phyloP scores from a whole-genome alignment of 345 rosid species.

The Eucalyptus polyanthemos region DNA sequence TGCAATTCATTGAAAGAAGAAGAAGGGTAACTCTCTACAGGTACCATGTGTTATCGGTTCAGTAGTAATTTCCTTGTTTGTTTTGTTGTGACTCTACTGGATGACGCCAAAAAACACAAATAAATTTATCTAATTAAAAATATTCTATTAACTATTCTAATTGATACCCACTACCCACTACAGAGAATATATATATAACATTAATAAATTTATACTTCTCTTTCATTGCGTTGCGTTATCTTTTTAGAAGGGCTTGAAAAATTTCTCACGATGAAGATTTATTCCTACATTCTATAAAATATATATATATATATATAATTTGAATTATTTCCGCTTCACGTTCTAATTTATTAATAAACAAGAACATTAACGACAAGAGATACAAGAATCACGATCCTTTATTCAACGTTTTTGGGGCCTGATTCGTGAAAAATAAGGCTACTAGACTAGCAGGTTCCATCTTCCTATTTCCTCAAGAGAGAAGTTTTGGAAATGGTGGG shows the following conservation, averaged over 20 bases:
- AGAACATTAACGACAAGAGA: background rate
- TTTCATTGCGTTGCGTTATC: background rate
- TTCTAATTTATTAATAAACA: background rate
- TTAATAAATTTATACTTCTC: background rate
- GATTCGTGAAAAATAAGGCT: background rate
- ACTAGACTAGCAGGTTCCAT: background rate
- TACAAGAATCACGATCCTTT: background rate
- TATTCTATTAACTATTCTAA: background rate
- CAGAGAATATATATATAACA: too few relatives aligned
- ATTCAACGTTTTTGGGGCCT: background rate
- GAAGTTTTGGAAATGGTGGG: background rate
- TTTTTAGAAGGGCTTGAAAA: background rate
- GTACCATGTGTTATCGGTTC: background rate
- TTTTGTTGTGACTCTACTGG: background rate
- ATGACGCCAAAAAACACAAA: too few relatives aligned
- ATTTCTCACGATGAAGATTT: background rate
- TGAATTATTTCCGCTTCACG: background rate
- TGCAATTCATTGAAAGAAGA: background rate
- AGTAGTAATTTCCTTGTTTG: background rate
- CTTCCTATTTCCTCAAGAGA: background rate
- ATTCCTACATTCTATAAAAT: background rate
- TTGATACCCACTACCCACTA: background rate
- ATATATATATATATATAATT: too few relatives aligned
- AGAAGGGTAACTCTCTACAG: background rate
- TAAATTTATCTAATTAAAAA: background rate